Evolutionary conservation across 140 eudicot species (phyloP), one percentile per base, ranked within the genome.

Genomic region (Ambrosia hybrid): DNA sequence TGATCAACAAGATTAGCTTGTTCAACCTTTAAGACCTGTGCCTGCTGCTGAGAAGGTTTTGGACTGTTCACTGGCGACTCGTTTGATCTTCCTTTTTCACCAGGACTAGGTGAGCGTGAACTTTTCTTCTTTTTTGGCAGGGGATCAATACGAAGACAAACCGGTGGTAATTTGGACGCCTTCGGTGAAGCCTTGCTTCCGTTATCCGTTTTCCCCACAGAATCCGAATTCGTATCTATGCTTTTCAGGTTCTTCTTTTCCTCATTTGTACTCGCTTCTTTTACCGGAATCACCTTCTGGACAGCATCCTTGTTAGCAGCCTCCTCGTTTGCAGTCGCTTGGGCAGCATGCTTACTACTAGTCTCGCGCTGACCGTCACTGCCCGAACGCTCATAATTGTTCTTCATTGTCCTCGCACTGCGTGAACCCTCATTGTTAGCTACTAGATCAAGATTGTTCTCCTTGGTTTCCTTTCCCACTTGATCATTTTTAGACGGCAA

Each of bases 101-200:
- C 83, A 12, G 96, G 91, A 74, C 96, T 88, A 38, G 85, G 95
- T 11, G 96, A 87, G 43, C 86, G 75, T 39, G 95, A 86, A 57
- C 66, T 67, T 37, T 41, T 78, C 75, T 81, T 87, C 68, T 66
- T 83, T 67, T 53, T 85, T 15, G 95, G 87, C 67, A 85, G 45
- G 0, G 98, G 98, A 73, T 92, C 98, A 58, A 92, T 81, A 13
- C 96, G 79, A 11, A 92, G 84, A 72, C 98, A 89, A 59, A 92
- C 89, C 58, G 98, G 96, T 26, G 96, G 95, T 26, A 92, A 52
- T 74, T 89, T 89, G 1, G 95, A 71, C 51, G 84, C 4, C 82
- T 89, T 92, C 4, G 84, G 76, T 41, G 84, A 79, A 57, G 84
- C 14, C 68, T 72, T 73, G 39, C 59, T 65, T 9, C 55, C 38